A percentile compares a stretch with the other conserved stretches of the same genome.
These are phyloP conservation scores for Teratosphaeria pseudoeucalypti DNA, from an alignment of 2,329 filamentous ascomycete species.

Conservation along the genomic window DNA sequence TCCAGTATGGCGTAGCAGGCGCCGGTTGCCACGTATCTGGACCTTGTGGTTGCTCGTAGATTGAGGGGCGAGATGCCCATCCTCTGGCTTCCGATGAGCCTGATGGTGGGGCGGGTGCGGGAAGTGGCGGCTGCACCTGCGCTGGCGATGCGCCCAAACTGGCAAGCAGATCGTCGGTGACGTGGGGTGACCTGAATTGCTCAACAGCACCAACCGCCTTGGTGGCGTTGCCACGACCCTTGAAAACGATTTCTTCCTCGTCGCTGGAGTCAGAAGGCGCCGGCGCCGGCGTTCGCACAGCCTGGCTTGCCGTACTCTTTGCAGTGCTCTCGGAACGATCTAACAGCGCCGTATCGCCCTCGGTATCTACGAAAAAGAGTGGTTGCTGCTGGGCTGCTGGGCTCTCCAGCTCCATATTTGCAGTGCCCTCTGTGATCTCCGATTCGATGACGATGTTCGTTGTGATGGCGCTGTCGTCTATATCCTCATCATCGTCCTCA, in stretches of 20 bases:
- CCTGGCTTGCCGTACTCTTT: constrained; percentile 2
- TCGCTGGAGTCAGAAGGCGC: constrained; percentile 47
- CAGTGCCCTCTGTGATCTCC: constrained; percentile 23
- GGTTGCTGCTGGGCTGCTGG: constrained; percentile 5
- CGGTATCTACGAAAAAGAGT: constrained; percentile 24
- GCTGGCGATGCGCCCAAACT: constrained; percentile 6
- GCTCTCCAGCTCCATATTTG: constrained; percentile 21
- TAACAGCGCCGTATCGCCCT: constrained; percentile 21
- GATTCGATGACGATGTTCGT: constrained; percentile 21
- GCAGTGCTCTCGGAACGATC: constrained; percentile 3
- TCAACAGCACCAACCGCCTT: not conserved
- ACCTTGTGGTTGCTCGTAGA: constrained; percentile 4
- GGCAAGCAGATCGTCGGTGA: constrained; percentile 17
- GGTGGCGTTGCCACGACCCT: constrained; percentile 35
- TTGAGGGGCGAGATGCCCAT: constrained; percentile 13
- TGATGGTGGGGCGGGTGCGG: not conserved
- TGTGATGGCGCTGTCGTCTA: constrained; percentile 15
- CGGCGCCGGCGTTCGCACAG: constrained; percentile 30
- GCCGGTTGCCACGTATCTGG: constrained; percentile 17
- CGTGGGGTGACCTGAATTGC: constrained; percentile 4
- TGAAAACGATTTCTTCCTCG: constrained; percentile 64
- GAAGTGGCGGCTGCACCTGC: not conserved
- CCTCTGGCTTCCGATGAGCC: constrained; percentile 7
- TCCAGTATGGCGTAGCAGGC: constrained; percentile 18
- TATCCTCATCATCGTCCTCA: constrained; percentile 11